Evolutionary conservation across 345 rosid species (phyloP).

Genomic region (Populus euphratica): DNA sequence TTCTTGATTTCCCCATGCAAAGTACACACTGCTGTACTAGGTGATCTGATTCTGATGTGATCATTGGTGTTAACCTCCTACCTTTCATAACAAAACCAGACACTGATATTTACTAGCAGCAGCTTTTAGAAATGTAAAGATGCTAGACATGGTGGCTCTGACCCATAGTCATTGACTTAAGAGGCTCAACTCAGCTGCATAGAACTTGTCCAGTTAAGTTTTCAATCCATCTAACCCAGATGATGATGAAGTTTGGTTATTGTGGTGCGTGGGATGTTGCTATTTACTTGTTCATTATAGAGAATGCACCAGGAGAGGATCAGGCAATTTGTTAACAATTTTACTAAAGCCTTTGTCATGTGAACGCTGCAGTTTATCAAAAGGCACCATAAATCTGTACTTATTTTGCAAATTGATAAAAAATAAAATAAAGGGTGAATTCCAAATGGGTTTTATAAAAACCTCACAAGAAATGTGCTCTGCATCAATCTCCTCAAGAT

Average conservation of each 20-base stretch:
- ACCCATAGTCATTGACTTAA: too few species aligned
- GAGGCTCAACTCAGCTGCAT: too few species aligned
- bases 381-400: not conserved
- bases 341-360: not conserved
- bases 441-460: not conserved
- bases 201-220: too few species aligned
- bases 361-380: not conserved
- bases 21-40: too few species aligned
- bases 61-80: too few species aligned
- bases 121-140: too few species aligned
- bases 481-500: not conserved
- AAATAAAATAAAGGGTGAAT: not conserved
- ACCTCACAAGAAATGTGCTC: not conserved
- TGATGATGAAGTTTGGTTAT: not conserved
- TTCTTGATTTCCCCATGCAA: too few species aligned
- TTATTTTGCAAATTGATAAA: not conserved
- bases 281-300: not conserved
- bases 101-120: too few species aligned
- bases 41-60: too few species aligned
- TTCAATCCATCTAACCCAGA: too few species aligned
- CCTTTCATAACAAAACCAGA: too few species aligned
- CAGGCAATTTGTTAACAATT: not conserved
- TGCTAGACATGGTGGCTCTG: too few species aligned
- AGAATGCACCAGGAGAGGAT: not conserved
- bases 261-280: not conserved